Conservation (phyloP, 2,329 filamentous ascomycete species). For the Trichoderma sp. region DNA sequence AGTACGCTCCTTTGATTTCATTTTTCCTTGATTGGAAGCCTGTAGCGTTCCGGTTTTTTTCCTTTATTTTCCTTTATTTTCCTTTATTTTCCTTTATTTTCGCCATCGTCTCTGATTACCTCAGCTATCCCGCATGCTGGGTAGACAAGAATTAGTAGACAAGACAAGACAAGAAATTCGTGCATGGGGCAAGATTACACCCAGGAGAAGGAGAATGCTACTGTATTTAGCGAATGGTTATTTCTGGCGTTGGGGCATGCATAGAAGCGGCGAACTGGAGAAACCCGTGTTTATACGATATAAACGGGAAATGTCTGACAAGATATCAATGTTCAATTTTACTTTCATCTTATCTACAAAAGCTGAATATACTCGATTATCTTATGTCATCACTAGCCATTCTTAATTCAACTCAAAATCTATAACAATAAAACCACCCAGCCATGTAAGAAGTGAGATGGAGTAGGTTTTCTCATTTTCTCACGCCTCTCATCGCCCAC, state of each 20-base stretch:
- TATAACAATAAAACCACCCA: neutral
- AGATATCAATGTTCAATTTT: neutral
- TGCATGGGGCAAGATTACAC: neutral
- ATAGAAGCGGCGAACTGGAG: conserved; percentile 6
- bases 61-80: too few species aligned
- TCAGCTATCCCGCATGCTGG: neutral
- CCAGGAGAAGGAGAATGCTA: conserved; percentile 6
- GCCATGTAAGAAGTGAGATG: neutral
- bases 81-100: neutral
- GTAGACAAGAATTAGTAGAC: conserved; percentile 4
- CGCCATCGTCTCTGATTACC: neutral
- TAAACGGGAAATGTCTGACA: neutral
- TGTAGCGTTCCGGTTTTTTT: neutral
- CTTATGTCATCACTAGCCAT: neutral
- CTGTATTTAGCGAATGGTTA: conserved; percentile 1
- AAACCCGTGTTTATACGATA: neutral
- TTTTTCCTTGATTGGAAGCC: neutral
- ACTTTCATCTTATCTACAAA: neutral
- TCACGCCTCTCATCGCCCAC: neutral
- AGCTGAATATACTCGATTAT: neutral
- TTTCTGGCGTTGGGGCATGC: neutral
- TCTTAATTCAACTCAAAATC: neutral
- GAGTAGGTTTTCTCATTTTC: neutral
- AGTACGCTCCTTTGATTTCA: neutral
- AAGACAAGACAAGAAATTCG: neutral